These are phyloP conservation scores for Ampelomyces quisqualis DNA, from an alignment of 2,329 filamentous ascomycete genomes.

Conservation along the genomic window DNA sequence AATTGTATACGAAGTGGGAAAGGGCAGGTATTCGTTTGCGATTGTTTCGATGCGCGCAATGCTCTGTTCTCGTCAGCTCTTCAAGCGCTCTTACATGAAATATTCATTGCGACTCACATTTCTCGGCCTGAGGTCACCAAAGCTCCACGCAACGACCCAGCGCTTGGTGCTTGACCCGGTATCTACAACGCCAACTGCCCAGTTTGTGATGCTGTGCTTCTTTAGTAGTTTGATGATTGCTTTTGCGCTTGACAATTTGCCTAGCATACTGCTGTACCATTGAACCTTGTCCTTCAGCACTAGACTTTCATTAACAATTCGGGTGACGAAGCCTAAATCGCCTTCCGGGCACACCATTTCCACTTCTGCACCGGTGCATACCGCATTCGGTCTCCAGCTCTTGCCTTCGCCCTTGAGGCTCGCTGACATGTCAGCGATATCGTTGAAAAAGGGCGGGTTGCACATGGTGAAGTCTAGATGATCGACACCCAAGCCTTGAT, in stretches of 20 bases:
- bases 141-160: constrained; percentile 91
- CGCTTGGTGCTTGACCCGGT: constrained; percentile 74
- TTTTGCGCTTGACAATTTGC: constrained; percentile 69
- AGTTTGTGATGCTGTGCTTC: constrained; percentile 67
- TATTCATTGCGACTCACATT: constrained; percentile 43
- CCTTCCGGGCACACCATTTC: constrained; percentile 87
- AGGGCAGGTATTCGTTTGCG: constrained; percentile 55
- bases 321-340: constrained; percentile 71
- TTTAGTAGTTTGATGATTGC: constrained; percentile 62
- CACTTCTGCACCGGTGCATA: constrained; percentile 71
- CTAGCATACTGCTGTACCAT: constrained; percentile 93
- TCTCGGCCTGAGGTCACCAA: constrained; percentile 64
- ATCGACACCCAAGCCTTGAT: constrained; percentile 55
- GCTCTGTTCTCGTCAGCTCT: constrained; percentile 10
- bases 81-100: not conserved
- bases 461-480: constrained; percentile 83
- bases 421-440: constrained; percentile 64
- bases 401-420: constrained; percentile 64
- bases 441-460: constrained; percentile 93
- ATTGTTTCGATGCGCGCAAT: constrained; percentile 42
- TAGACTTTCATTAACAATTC: constrained; percentile 71
- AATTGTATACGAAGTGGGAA: constrained; percentile 54
- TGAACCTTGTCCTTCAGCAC: constrained; percentile 60
- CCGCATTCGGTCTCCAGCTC: constrained; percentile 65
- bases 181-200: constrained; percentile 75